Evolutionary conservation across 2,329 filamentous ascomycete species (phyloP).

Genomic region (Penicillium frequentans): DNA sequence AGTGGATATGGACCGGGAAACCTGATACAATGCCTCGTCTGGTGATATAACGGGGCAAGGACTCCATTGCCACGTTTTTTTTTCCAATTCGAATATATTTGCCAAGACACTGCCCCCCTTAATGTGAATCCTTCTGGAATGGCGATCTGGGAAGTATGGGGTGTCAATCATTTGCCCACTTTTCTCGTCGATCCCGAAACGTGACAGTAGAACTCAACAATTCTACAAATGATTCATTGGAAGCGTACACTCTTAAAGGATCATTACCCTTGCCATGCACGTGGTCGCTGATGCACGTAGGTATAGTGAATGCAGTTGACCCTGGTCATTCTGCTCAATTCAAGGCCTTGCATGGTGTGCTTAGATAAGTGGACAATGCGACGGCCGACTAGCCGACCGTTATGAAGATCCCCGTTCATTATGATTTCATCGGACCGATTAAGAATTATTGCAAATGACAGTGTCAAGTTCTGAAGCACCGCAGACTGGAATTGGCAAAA

Average conservation of each 20-base stretch:
- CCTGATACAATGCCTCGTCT: neutral
- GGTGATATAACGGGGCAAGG: neutral
- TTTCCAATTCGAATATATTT: neutral
- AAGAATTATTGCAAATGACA: neutral
- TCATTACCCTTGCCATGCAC: neutral
- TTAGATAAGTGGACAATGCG: neutral
- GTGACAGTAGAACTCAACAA: neutral
- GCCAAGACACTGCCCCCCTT: too few relatives aligned
- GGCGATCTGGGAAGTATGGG: neutral
- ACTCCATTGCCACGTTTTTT: neutral
- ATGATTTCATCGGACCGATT: neutral
- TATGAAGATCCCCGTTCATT: neutral
- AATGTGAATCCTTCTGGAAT: conserved; percentile 2
- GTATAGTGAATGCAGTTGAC: neutral
- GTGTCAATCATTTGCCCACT: neutral
- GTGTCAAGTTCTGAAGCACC: neutral
- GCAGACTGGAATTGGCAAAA: neutral
- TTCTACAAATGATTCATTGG: neutral
- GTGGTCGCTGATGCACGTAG: neutral
- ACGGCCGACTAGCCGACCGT: neutral
- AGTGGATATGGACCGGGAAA: neutral
- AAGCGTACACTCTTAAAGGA: neutral
- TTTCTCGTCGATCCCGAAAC: neutral
- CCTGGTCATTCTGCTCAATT: neutral
- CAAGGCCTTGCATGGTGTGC: neutral